Conservation (phyloP, 2,329 filamentous ascomycete genomes). For the Exophiala spinifera region DNA sequence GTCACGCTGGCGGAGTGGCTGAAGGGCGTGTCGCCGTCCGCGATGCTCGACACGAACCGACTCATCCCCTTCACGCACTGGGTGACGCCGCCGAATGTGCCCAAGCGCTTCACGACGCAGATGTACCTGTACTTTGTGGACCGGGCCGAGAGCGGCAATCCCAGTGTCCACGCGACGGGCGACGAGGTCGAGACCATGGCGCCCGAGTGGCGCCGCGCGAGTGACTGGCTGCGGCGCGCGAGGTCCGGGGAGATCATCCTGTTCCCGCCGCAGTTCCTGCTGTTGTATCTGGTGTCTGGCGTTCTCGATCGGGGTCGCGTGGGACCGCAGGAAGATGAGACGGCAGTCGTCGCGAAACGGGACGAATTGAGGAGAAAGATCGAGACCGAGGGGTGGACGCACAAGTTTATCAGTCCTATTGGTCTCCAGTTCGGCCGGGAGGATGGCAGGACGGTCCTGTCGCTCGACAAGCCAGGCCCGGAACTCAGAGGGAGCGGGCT, state of each 20-base stretch:
- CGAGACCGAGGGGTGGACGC: conserved; percentile 42
- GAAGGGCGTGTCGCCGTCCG: conserved; percentile 35
- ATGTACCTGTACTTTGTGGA: conserved; percentile 77
- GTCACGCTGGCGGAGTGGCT: conserved; percentile 67
- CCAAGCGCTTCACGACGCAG: conserved; percentile 84
- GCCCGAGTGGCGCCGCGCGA: conserved; percentile 70
- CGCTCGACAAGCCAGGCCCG: conserved; percentile 53
- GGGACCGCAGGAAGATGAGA: conserved; percentile 6
- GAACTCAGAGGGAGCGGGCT: conserved; percentile 52
- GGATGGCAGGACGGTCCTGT: conserved; percentile 53
- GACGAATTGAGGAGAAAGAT: conserved; percentile 47
- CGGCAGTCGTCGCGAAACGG: conserved; percentile 36
- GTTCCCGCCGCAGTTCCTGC: conserved; percentile 80
- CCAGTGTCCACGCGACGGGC: conserved; percentile 61
- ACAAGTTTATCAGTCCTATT: conserved; percentile 47
- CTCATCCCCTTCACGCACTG: conserved; percentile 84
- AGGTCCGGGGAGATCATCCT: conserved; percentile 68
- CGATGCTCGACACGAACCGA: conserved; percentile 57
- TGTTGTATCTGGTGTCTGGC: conserved; percentile 51
- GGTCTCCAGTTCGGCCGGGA: conserved; percentile 35
- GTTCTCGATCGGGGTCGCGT: conserved; percentile 44
- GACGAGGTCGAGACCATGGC: conserved; percentile 69
- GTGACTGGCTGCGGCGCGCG: conserved; percentile 66
- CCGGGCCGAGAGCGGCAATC: conserved; percentile 37
- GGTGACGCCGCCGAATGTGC: conserved; percentile 63